Evolutionary conservation across 768 basidiomycete species (phyloP), one percentile per base, ranked within the genome.

Genomic region (Tulasnella sp.): DNA sequence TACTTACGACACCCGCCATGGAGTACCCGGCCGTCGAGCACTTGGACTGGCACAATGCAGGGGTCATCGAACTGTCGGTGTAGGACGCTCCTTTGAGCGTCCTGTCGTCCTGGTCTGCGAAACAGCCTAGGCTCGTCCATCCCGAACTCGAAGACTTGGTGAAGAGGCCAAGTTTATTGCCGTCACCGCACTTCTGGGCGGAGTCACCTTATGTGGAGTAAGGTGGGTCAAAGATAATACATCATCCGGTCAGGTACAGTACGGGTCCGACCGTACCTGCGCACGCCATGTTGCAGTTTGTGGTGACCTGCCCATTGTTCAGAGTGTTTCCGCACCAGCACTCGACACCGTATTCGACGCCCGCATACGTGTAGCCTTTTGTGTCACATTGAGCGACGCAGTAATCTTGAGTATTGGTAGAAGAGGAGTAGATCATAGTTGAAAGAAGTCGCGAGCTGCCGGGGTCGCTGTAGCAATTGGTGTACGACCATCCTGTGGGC

Each of bases 251-350:
- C 22, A 68, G n/a, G 11, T 40, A 34, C 22, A 6, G 8, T 35
- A 19, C 5, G n/a, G 39, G 1, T 16, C 16, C 32, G 42, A 9
- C 41, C 32, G 0, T n/a, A 44, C 72, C 72, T 34, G 34, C 17
- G 35, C 72, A 73, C 11, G 40, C 9, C 19, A 37, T 22, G 34
- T 37, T 71, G 59, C 72, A 73, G n/a, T 17, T n/a, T 14, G 69
- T 67, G 47, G 47, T 41, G 34, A 22, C 44, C 19, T 34, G 17
- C 0, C 34, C 16, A 8, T 26, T 72, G 70, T 73, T 47, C 17
- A 72, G 19, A 11, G 26, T 19, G 34, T 65, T 74, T 36, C 73
- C 73, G 40, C 73, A 74, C 73, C 73, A 74, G 36, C 73, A 74
- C 40, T 74, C 73, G 16, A 44, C n/a, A 32, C 72, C 73, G 34